Base-by-base conservation (phyloP, 164 flowering plant species). In the Vitis rotundifolia region DNA sequence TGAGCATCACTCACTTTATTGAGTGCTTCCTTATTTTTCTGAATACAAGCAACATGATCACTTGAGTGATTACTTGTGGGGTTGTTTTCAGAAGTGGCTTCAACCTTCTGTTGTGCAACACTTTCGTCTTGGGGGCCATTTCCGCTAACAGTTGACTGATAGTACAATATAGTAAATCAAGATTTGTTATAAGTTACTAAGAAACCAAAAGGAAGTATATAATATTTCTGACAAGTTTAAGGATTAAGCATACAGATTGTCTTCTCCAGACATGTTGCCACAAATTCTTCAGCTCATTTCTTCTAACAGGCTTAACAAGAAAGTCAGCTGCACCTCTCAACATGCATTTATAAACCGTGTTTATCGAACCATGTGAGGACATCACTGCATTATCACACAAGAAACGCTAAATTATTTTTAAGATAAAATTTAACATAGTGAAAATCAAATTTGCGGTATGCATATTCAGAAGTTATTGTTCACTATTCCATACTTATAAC, bases 221-320 rank as follows among this genome's bases (percentile, higher is more conserved):
- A 3, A 55, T 13, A 68, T 26, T 22, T 14, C 49, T 9, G 26
- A 9, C 59, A 29, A 51, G 15, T 29, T 11, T 15, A 52, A 66
- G 14, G 56, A 68, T 29, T 8, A 52, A 16, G 28, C 93, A 71
- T 90, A 92, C 98, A 63, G 88, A 74, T 84, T 88, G 93, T 76
- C 91, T 87, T 71, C 97, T 92, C 99, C 97, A 94, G 59, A 91
- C 94, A 87, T 94, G 99, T 84, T 92, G 99, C 99, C 99, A 95
- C 78, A 95, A 72, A 78, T 91, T 95, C 67, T 80, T 90, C 49
- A 95, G 81, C 78, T 95, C 99, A 70, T 95, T 95, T 77, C 79
- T 95, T 78, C 99, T 81, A 48, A 95, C 59, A 15, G 99, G 99
- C 83, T 95, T 95, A 47, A 93, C 88, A 55, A 95, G 94, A 83